Percentiles rank a stretch among this genome's conserved stretches.
These are phyloP conservation scores for Phytophthora pseudosyringae DNA, from an alignment of 352 stramenopile genomes.

Conservation along the genomic window DNA sequence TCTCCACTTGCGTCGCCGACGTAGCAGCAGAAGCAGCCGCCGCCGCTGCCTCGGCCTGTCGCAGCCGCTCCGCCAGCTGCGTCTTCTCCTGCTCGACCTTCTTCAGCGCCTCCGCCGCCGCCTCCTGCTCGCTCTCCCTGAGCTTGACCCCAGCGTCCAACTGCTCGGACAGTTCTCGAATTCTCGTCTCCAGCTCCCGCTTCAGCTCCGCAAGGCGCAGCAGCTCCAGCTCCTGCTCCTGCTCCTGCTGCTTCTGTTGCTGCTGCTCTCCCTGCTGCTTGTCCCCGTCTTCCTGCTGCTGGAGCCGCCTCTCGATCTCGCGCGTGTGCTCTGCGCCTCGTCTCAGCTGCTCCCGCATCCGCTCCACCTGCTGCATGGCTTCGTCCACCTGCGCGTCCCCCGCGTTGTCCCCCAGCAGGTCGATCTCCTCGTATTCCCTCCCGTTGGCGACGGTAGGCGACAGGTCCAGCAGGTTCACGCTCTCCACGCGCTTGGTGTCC, in stretches of 20 bases:
- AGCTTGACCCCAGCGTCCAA: constrained; percentile 25
- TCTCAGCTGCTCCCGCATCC: constrained; percentile 48
- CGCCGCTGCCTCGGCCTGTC: constrained; percentile 19
- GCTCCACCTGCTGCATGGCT: constrained; percentile 47
- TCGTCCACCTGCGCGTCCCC: constrained; percentile 48
- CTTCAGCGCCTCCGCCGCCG: constrained; percentile 10
- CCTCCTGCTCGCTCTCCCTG: constrained; percentile 17
- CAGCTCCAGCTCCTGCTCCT: constrained; percentile 40
- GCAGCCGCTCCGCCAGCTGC: constrained; percentile 17
- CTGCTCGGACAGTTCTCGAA: constrained; percentile 27
- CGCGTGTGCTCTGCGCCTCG: constrained; percentile 39
- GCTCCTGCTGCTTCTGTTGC: constrained; percentile 11
- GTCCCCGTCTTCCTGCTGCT: constrained; percentile 17
- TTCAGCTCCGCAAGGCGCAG: constrained; percentile 28
- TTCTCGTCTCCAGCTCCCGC: constrained; percentile 28
- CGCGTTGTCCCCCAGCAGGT: constrained; percentile 42
- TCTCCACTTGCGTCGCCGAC: constrained; percentile 3
- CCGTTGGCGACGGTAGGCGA: constrained; percentile 35
- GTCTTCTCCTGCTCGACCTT: constrained; percentile 30
- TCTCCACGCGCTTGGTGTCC: constrained; percentile 34
- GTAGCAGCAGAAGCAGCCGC: not conserved
- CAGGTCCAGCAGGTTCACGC: constrained; percentile 50
- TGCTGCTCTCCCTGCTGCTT: constrained; percentile 23
- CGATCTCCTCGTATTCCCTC: constrained; percentile 66
- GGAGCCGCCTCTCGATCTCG: constrained; percentile 37